phyloP scores from a whole-genome alignment of 345 rosid species.

The Gossypium rotundifolium region DNA sequence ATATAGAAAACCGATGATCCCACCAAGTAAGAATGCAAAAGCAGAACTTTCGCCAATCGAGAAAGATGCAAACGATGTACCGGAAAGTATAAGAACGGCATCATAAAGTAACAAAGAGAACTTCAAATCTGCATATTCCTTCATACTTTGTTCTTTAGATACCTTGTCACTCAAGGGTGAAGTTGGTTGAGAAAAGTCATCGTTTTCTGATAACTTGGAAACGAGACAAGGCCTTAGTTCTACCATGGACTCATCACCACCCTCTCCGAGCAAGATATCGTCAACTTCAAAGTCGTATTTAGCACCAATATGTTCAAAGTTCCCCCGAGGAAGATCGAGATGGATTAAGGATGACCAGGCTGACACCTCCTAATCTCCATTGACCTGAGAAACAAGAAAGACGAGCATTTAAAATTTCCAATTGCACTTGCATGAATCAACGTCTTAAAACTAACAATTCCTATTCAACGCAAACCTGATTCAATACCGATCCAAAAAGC shows the following conservation, averaged over 20 bases:
- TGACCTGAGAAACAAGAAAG: constrained; percentile 54
- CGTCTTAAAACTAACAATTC: background rate
- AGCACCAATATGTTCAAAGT: constrained; percentile 20
- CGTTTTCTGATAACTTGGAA: constrained; percentile 37
- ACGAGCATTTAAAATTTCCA: background rate
- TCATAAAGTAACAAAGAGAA: constrained; percentile 57
- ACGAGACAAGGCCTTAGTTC: constrained; percentile 52
- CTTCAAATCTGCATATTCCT: constrained; percentile 72
- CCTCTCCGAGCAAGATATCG: constrained; percentile 70
- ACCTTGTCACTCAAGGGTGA: constrained; percentile 6
- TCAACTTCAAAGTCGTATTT: constrained; percentile 57
- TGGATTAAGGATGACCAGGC: constrained; percentile 33
- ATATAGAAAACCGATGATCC: constrained; percentile 61
- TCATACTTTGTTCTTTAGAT: constrained; percentile 76
- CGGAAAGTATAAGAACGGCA: constrained; percentile 37
- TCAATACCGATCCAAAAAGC: constrained; percentile 79
- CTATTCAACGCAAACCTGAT: constrained; percentile 51
- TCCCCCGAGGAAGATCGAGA: constrained; percentile 18
- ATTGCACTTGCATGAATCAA: background rate
- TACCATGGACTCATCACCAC: constrained; percentile 53
- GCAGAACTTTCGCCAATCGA: constrained; percentile 43
- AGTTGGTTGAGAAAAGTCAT: constrained; percentile 24
- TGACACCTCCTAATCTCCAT: constrained; percentile 71
- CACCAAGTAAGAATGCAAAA: constrained; percentile 66
- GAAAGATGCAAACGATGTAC: constrained; percentile 38